Evolutionary conservation across 1,139 yeast species (phyloP), one percentile per base, ranked within the genome.

Genomic region (Yamadazyma blattariae): DNA sequence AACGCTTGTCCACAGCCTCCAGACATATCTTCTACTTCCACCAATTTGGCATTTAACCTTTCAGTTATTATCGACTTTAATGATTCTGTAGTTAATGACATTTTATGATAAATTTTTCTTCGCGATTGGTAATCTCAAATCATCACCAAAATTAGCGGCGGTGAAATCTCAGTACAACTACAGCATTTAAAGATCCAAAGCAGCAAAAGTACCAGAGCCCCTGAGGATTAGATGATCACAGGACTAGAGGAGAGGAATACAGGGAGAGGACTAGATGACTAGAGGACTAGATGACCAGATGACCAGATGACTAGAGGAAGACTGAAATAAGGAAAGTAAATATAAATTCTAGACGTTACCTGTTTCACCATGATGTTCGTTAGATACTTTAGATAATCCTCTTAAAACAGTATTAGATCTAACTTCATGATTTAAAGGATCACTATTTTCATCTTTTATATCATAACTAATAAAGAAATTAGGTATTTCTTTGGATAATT

Each of bases 1-100:
- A 82, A 84, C 4, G 94, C 92, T 54, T 84, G 94, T 4, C 95
- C 95, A 56, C 95, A 84, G 0, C 95, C 95, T 7, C 95, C 89
- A 27, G 87, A 79, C 75, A 82, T 78, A 42, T 77, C 83, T 47
- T 79, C 83, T 4, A 80, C 86, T 48, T 77, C 78, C 4, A 77
- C 85, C 38, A 77, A 65, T 1, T 57, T 48, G 2, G 84, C 82
- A 20, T 64, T 58, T 17, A 79, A 64, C 35, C 79, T 59, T n/a
- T 73, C 70, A 39, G 64, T 59, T 34, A 79, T 78, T 24, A 71
- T 59, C 7, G 56, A 52, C 40, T 73, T 67, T 23, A 79, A 59
- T 8, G 64, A 46, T 10, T 74, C 79, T 3, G 73, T 57, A 5
- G 78, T 72, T 39, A 75, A 55, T 34, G 69, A 47, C 71, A 26